Evolutionary conservation across 352 stramenopile species (phyloP), one percentile per base, ranked within the genome.

Genomic region (Paralagenidium karlingii): DNA sequence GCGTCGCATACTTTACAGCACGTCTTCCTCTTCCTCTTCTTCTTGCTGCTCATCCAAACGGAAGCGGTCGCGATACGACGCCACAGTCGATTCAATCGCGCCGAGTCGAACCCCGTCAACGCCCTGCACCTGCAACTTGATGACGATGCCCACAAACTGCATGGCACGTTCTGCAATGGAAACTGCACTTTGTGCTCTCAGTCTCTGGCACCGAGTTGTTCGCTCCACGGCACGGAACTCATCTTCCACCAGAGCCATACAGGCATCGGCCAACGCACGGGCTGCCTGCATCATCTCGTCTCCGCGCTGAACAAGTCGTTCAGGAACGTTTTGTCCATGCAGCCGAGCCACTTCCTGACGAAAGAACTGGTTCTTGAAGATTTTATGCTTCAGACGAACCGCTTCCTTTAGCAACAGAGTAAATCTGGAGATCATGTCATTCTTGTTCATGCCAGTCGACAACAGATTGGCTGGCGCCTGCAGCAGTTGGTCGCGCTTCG

Each of bases 351-450:
- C 41, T 48, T 92, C 75, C 0, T 54, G 41, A 1, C 51, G 34
- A 37, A 79, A 92, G 5, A 66, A 63, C 4, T 52, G 51, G 43
- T 71, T 87, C 51, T 87, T 87, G 53, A 90, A 92, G 34, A 92
- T 63, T 53, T 92, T 92, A 60, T 90, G 79, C 46, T 87, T 86
- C 21, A 90, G 59, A 44, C 90, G 88, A 25, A 92, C 79, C 0
- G 68, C 63, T 28, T 92, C 76, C 27, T 92, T 92, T n/a, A 92
- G 40, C 20, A 92, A 42, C 22, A 83, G 68, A 13, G 71, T 86
- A 41, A 90, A 92, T 48, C 81, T 84, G 57, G 87, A 73, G 20
- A 92, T 84, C 36, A 90, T 42, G 47, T 88, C 76, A 0, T 59
- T 60, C 51, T 92, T 92, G 41, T 77, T 81, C 42, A 88, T 92